Conservation (phyloP, 129 eudicot species). For the Cynara cardunculus region DNA sequence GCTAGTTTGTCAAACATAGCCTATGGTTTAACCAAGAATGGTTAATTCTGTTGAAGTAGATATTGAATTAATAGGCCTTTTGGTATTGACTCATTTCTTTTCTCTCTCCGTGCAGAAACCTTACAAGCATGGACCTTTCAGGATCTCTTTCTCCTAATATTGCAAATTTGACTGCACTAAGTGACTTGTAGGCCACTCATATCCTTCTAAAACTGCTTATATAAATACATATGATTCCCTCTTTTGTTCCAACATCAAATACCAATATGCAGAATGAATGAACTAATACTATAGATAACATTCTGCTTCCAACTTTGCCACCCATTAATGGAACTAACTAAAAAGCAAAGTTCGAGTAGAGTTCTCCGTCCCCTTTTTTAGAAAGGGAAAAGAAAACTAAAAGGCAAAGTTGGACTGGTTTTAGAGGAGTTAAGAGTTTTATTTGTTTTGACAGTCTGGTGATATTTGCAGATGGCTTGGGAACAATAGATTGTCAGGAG, state of each 20-base stretch:
- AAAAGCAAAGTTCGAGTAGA: background rate
- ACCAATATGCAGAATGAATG: background rate
- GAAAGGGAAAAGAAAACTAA: no score
- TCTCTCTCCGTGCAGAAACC: slow-evolving; percentile 46
- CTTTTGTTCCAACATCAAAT: background rate
- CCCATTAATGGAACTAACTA: background rate
- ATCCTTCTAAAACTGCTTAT: background rate
- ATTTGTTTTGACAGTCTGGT: slow-evolving; percentile 13
- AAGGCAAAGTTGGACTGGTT: background rate
- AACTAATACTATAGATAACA: background rate
- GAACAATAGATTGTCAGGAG: slow-evolving; percentile 61
- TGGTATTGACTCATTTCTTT: background rate
- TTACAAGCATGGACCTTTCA: slow-evolving; percentile 59
- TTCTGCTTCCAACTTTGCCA: background rate
- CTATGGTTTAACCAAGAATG: background rate
- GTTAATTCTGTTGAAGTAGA: background rate
- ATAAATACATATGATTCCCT: background rate
- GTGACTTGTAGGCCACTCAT: slow-evolving; percentile 45
- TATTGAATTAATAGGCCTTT: background rate
- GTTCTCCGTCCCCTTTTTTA: background rate
- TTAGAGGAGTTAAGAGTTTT: background rate
- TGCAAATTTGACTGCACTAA: slow-evolving; percentile 63
- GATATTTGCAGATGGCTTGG: slow-evolving; percentile 63
- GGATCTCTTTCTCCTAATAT: slow-evolving; percentile 67
- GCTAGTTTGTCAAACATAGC: background rate